These are phyloP conservation scores for Candida methanosorbosa DNA, from an alignment of 805 yeast genomes.

Conservation along the genomic window DNA sequence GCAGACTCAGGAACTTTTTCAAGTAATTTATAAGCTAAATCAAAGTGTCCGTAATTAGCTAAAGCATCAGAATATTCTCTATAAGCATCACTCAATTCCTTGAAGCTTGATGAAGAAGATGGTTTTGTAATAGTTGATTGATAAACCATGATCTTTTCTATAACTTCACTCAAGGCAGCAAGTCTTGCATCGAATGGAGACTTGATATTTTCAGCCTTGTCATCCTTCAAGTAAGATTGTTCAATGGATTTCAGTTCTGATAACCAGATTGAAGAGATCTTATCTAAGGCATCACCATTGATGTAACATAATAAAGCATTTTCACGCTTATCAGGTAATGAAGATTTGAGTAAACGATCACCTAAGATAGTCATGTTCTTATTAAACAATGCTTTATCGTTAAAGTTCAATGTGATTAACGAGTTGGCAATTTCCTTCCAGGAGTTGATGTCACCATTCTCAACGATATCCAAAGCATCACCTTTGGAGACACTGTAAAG, in stretches of 20 bases:
- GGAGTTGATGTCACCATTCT: constrained; percentile 63
- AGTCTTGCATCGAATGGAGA: constrained; percentile 80
- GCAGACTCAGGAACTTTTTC: constrained; percentile 64
- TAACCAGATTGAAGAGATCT: constrained; percentile 77
- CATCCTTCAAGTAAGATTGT: constrained; percentile 31
- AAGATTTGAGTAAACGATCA: constrained; percentile 53
- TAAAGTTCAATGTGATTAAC: constrained; percentile 48
- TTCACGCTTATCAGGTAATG: constrained; percentile 40
- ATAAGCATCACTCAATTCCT: constrained; percentile 49
- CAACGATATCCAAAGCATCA: constrained; percentile 58
- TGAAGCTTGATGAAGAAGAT: constrained; percentile 28
- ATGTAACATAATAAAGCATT: constrained; percentile 72
- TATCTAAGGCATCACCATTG: constrained; percentile 75
- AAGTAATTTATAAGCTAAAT: constrained; percentile 66
- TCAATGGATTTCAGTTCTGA: constrained; percentile 48
- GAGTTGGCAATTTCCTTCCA: constrained; percentile 82
- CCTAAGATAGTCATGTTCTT: constrained; percentile 60
- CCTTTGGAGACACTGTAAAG: constrained; percentile 54
- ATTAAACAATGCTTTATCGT: constrained; percentile 40
- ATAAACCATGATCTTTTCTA: constrained; percentile 76
- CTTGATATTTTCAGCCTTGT: constrained; percentile 32
- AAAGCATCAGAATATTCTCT: constrained; percentile 77
- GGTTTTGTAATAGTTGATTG: constrained; percentile 36
- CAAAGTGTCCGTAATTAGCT: constrained; percentile 77
- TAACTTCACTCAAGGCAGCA: constrained; percentile 70